Conservation (phyloP, 495 filamentous ascomycete genomes). For the Penicillium soppii region DNA sequence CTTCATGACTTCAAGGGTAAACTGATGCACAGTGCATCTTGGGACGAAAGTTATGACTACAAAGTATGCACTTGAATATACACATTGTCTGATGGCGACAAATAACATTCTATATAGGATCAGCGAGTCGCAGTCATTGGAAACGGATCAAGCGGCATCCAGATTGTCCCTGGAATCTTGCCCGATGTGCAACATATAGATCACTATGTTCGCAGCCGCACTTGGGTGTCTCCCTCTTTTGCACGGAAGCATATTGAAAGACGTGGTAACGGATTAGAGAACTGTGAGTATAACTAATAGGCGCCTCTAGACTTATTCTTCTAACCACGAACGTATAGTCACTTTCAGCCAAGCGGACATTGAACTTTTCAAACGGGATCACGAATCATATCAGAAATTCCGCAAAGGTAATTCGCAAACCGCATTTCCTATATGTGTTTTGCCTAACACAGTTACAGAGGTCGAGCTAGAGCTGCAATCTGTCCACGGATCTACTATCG, state of each 20-base stretch:
- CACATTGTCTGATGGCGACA: too few relatives aligned
- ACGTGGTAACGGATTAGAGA: too few relatives aligned
- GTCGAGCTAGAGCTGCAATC: slow-evolving; percentile 51
- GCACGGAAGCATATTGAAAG: not conserved
- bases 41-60: not conserved
- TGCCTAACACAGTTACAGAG: slow-evolving; percentile 16
- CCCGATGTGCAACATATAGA: not conserved
- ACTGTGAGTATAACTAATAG: too few relatives aligned
- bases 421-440: not conserved
- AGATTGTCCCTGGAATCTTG: not conserved
- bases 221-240: not conserved
- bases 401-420: slow-evolving; percentile 47
- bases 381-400: slow-evolving; percentile 34
- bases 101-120: too few relatives aligned
- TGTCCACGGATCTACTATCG: slow-evolving; percentile 40
- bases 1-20: not conserved
- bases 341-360: too few relatives aligned
- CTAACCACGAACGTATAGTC: too few relatives aligned
- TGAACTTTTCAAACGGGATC: slow-evolving; percentile 43
- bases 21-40: not conserved
- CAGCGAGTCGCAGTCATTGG: not conserved
- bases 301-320: too few relatives aligned
- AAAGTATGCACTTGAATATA: too few relatives aligned
- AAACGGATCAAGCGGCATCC: not conserved
- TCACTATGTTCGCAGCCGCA: not conserved